Base-by-base conservation (phyloP, 306 rosid species). In the Gastrolobium bilobum region DNA sequence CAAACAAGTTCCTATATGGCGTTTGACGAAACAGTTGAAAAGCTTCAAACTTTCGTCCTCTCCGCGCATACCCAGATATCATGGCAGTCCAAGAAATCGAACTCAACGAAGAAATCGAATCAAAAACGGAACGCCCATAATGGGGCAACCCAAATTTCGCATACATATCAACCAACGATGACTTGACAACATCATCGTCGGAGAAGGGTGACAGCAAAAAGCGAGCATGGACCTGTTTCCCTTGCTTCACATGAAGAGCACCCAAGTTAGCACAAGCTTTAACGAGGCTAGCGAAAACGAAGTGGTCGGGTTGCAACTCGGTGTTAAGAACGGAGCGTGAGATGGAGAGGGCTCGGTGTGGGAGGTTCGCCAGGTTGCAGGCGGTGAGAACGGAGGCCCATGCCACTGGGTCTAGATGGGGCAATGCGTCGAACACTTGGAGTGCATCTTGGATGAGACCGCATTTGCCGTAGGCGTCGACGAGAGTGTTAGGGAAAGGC, bases 361-460 rank as follows among this genome's bases (percentile, higher is more conserved):
- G 92, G 39, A 62, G 84, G 70, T 66, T 76, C 71, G 94, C 80
- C 76, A 77, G 88, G 87, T 94, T 94, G 82, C 88, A 89, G 54
- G 97, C 92, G 50, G 97, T 86, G 77, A 90, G 91, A 20, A 92
- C 74, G 2, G 98, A 87, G 4, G 97, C 90, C 97, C 98, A 92
- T 0, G 98, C 80, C 33, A 94, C 87, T 2, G 34, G 85, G 80
- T 94, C 90, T 76, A 81, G 58, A 34, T 30, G 85, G 10, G 90
- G 94, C 87, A 90, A 86, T 87, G 85, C 77, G 71, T 88, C 93
- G 81, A 89, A 94, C 93, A 94, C 48, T 39, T 77, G 86, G 57
- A 78, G 84, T 35, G 97, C 98, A 26, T 88, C 51, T 7, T 75
- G 70, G 50, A 83, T 13, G 66, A 90, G 94, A 64, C 90, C 86